Evolutionary conservation across 306 rosid genomes (phyloP), one percentile per base, ranked within the genome.

Genomic region (Carpinus fangiana): DNA sequence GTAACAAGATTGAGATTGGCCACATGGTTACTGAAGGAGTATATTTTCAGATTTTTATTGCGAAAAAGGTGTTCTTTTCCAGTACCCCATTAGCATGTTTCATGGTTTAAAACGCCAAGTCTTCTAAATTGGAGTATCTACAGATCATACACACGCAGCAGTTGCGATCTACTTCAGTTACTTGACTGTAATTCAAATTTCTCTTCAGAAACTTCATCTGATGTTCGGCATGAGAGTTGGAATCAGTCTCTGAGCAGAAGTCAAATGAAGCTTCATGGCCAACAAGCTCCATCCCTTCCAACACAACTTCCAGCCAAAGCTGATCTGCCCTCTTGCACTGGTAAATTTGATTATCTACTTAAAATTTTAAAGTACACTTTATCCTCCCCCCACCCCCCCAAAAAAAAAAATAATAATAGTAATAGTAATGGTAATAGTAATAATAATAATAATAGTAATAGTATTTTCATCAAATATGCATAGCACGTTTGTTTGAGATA

Each of bases 221-320:
- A 87, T 75, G 83, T 75, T 78, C 88, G 82, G 28, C 90, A 76
- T 36, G 98, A 93, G 62, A 80, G 66, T 84, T 77, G 94, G 98
- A 86, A 84, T 79, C 93, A 89, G 72, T 88, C 86, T 60, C 48
- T 12, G 83, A 78, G 72, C 72, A 89, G 89, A 90, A 85, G 76
- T 87, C 92, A 72, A 60, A 62, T 48, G 52, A 91, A 87, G 81
- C 77, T 76, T 73, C 80, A 61, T 68, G 76, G 82, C 55, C 90
- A 79, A 64, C 88, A 79, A 20, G 84, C 81, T 84, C 86, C 84
- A 4, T 70, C 97, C 75, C 88, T 94, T 88, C 98, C 98, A 73
- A 85, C 88, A 52, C 90, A 94, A 86, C 97, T 94, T 86, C 98
- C 97, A 78, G 88, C 89, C 46, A 76, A 90, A 88, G 98, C 98